Conservation (phyloP, 169 alveolate genomes). For the Cryptosporidium canis region DNA sequence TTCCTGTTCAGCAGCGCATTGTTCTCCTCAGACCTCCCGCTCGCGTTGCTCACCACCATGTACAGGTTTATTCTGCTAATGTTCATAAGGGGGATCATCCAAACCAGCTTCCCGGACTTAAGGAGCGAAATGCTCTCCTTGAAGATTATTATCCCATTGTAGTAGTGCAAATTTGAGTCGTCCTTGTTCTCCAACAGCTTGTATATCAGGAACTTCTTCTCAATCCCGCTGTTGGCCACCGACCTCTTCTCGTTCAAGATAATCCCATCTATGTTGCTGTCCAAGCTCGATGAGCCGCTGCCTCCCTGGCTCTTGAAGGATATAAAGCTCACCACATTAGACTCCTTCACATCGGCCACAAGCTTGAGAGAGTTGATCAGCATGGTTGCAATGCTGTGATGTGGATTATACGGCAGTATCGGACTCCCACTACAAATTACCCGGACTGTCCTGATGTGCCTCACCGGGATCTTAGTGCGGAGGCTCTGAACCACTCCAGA, state of each 20-base stretch:
- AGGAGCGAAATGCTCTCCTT: constrained; percentile 17
- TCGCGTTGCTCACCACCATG: neutral
- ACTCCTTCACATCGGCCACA: constrained; percentile 5
- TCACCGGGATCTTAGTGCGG: constrained; percentile 9
- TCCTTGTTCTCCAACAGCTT: constrained; percentile 4
- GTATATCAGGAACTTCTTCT: constrained; percentile 28
- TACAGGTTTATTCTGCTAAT: constrained; percentile 27
- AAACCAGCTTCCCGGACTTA: constrained; percentile 22
- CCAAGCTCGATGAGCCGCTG: neutral
- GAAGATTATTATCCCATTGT: constrained; percentile 22
- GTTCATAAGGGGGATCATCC: constrained; percentile 26
- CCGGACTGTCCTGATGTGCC: constrained; percentile 29
- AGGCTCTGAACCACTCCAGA: constrained; percentile 54
- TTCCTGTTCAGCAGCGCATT: neutral
- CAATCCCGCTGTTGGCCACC: neutral
- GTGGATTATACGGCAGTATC: constrained; percentile 21
- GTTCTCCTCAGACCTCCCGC: constrained; percentile 7
- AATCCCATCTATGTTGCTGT: constrained; percentile 5
- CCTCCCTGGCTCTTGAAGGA: neutral
- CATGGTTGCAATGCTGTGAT: constrained; percentile 20
- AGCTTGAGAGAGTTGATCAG: constrained; percentile 4
- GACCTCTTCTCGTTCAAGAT: neutral
- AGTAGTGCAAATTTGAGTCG: neutral
- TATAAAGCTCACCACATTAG: constrained; percentile 8
- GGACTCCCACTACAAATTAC: constrained; percentile 13